phyloP scores from a whole-genome alignment of 495 filamentous ascomycete genomes.

The Hyaloscypha variabilis region DNA sequence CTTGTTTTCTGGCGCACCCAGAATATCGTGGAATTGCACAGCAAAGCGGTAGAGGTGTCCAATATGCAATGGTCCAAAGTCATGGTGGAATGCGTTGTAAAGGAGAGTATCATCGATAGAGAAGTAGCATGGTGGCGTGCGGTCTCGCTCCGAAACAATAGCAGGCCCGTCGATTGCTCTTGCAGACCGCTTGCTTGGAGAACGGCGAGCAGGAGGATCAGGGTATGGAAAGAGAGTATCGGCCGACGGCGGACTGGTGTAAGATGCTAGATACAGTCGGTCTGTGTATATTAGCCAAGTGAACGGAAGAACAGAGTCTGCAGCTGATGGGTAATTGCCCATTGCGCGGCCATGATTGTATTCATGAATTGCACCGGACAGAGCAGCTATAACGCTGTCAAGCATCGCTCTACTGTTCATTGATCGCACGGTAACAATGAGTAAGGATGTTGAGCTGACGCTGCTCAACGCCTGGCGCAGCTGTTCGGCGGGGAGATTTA shows the following conservation, averaged over 20 bases:
- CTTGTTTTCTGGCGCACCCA: slow-evolving; percentile 83
- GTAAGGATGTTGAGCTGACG: slow-evolving; percentile 25
- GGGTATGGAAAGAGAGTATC: slow-evolving; percentile 88
- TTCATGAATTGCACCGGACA: background rate
- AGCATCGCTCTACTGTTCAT: background rate
- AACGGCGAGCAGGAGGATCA: slow-evolving; percentile 52
- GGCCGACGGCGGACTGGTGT: slow-evolving; percentile 76
- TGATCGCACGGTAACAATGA: slow-evolving; percentile 2
- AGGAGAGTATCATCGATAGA: slow-evolving; percentile 89
- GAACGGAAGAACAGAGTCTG: slow-evolving; percentile 16
- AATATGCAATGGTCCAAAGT: slow-evolving; percentile 97
- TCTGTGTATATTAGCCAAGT: slow-evolving; percentile 55
- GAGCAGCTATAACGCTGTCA: background rate
- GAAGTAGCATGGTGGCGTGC: slow-evolving; percentile 82
- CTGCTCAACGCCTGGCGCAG: slow-evolving; percentile 19
- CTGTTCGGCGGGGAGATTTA: slow-evolving; percentile 9
- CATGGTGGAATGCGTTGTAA: slow-evolving; percentile 98
- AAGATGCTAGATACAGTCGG: slow-evolving; percentile 92
- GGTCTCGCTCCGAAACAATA: slow-evolving; percentile 37
- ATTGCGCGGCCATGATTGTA: background rate
- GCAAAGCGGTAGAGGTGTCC: slow-evolving; percentile 97
- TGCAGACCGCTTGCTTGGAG: slow-evolving; percentile 77
- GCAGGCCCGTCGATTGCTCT: slow-evolving; percentile 59
- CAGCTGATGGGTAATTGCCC: background rate
- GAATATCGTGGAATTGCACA: slow-evolving; percentile 89